A percentile compares a stretch with the other conserved stretches of the same genome.
Conservation (phyloP, 2,329 filamentous ascomycete genomes). For the Colletotrichum ledebouriae region DNA sequence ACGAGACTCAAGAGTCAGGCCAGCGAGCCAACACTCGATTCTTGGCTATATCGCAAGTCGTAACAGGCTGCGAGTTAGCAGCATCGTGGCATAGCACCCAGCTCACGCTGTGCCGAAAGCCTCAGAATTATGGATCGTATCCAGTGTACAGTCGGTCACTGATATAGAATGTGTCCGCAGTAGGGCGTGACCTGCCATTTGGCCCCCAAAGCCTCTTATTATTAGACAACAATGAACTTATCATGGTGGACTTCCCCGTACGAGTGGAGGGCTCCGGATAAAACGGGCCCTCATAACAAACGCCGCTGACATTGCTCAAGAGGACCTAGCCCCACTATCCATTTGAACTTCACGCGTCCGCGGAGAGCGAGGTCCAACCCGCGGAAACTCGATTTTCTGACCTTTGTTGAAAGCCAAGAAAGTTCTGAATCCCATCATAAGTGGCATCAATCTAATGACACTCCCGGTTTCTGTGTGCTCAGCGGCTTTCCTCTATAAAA, state of each 20-base stretch:
- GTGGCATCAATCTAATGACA: neutral
- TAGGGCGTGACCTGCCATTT: neutral
- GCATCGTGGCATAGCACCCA: neutral
- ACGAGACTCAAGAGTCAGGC: neutral
- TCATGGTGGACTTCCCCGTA: neutral
- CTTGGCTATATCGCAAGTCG: neutral
- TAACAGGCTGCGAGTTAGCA: neutral
- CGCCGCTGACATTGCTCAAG: neutral
- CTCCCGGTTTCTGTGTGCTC: neutral
- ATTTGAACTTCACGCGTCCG: neutral
- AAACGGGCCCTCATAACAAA: rapidly evolving
- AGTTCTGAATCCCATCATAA: neutral
- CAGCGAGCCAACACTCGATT: neutral
- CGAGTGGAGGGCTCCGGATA: neutral
- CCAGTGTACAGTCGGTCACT: neutral
- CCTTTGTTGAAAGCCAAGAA: neutral
- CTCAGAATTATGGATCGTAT: neutral
- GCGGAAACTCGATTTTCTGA: neutral
- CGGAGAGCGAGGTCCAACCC: neutral
- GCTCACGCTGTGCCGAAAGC: neutral
- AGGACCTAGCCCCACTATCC: neutral
- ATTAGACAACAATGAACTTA: neutral
- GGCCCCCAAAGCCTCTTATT: slow-evolving; percentile 7
- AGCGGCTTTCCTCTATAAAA: neutral
- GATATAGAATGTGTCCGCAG: neutral